Evolutionary conservation across 257 asterid species (phyloP), one percentile per base, ranked within the genome.

Genomic region (Cruciata laevipes): DNA sequence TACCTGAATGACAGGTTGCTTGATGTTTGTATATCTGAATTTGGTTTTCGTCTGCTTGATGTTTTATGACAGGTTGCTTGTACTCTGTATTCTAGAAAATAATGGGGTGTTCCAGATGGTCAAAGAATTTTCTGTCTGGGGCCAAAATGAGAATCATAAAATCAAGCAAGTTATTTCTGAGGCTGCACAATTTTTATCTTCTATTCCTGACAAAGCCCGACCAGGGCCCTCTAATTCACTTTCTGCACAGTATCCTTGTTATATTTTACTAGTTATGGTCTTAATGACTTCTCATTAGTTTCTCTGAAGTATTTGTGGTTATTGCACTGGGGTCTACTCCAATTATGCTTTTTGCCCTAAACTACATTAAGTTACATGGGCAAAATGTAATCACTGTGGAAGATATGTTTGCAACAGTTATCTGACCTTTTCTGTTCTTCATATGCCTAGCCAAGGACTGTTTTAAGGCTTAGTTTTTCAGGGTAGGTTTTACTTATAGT

Each of bases 191-290:
- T 86, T 90, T 73, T 77, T 94, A 77, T 80, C 95, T 51, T 90
- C 96, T 67, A 84, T 90, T 82, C 96, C 99, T 60, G 97, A 94
- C 83, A 94, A 94, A 84, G 87, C 95, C 74, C 84, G 89, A 71
- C 81, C 75, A n/a, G 85, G 84, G 66, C 83, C 88, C 67, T 86
- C 93, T 14, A 30, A 84, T 76, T 83, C 86, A 65, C 85, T 94
- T 70, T 84, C 95, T 32, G 78, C 96, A 61, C 89, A 82, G 99
- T 90, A 93, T 88, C 95, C 94, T 82, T 66, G 37, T 65, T 68
- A 44, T 74, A 52, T 57, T 18, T 72, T 66, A 61, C 44, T 32
- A 51, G 55, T 14, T 14, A 47, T 47, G 55, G 21, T n/a, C 27
- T 21, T 53, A 57, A 59, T 73, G 56, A n/a, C 16, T 75, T 73